These are phyloP conservation scores for Akebia trifoliata DNA, from an alignment of 164 flowering plant species.

Conservation along the genomic window DNA sequence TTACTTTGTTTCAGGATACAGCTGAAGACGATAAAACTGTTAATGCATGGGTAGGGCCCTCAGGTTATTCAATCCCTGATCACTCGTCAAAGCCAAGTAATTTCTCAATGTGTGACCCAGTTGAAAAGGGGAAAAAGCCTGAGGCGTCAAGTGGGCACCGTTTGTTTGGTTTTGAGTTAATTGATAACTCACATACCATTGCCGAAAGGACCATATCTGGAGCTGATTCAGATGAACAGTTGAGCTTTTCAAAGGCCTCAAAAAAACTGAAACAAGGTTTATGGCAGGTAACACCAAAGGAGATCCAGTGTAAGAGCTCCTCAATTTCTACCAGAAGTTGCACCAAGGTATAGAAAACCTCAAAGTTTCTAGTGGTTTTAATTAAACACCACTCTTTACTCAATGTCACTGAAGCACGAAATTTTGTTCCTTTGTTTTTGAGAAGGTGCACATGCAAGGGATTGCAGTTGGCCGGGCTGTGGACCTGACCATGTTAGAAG, in stretches of 20 bases:
- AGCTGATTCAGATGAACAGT: slow-evolving; percentile 47
- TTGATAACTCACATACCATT: slow-evolving; percentile 18
- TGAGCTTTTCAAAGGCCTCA: slow-evolving; percentile 40
- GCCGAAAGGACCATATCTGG: slow-evolving; percentile 27
- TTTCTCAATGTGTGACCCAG: slow-evolving; percentile 17
- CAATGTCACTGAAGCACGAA: background rate
- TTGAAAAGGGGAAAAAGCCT: slow-evolving; percentile 31
- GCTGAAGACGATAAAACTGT: slow-evolving; percentile 43
- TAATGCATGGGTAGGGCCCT: slow-evolving; percentile 27
- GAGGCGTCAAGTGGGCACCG: slow-evolving; percentile 44
- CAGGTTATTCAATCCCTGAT: slow-evolving; percentile 25
- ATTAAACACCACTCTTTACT: background rate
- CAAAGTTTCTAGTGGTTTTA: background rate
- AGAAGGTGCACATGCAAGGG: slow-evolving; percentile 95
- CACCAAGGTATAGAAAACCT: slow-evolving; percentile 58
- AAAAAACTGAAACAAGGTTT: slow-evolving; percentile 37
- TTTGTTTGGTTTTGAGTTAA: slow-evolving; percentile 68
- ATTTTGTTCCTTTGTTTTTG: background rate
- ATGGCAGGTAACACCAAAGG: slow-evolving; percentile 32
- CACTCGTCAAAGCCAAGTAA: slow-evolving; percentile 14
- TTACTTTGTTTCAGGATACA: slow-evolving; percentile 30
- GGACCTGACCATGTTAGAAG: slow-evolving; percentile 55
- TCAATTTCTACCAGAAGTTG: slow-evolving; percentile 53
- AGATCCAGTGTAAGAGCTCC: slow-evolving; percentile 35
- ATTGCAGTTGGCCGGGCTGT: slow-evolving; percentile 87